These are phyloP conservation scores for Bipolaris victoriae DNA, from an alignment of 2,329 filamentous ascomycete species.

Conservation along the genomic window DNA sequence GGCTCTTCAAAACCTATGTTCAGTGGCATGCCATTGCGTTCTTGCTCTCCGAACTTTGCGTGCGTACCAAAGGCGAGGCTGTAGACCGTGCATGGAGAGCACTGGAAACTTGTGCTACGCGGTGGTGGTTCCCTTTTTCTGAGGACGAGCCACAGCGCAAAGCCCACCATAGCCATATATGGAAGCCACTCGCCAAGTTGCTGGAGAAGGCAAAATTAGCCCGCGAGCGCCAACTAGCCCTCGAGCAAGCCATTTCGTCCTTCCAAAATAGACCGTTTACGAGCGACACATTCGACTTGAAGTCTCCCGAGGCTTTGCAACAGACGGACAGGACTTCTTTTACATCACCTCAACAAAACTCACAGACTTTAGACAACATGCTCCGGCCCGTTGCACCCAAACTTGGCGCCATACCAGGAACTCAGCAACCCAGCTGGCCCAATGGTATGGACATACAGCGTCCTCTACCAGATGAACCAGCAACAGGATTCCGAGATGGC, in stretches of 20 bases:
- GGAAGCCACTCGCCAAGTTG: constrained; percentile 67
- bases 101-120: constrained; percentile 56
- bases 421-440: constrained; percentile 30
- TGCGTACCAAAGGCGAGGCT: constrained; percentile 61
- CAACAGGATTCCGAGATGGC: not conserved
- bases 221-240: constrained; percentile 58
- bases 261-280: constrained; percentile 29
- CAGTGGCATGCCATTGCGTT: constrained; percentile 71
- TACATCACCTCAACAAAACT: constrained; percentile 27
- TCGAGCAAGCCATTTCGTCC: constrained; percentile 44
- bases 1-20: constrained; percentile 68
- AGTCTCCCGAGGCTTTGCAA: constrained; percentile 13
- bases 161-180: constrained; percentile 60
- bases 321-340: constrained; percentile 14
- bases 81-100: constrained; percentile 67
- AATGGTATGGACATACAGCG: constrained; percentile 10
- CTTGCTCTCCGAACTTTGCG: constrained; percentile 65
- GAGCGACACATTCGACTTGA: constrained; percentile 18
- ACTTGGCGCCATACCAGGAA: constrained; percentile 33
- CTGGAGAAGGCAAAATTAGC: constrained; percentile 64
- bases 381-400: constrained; percentile 35
- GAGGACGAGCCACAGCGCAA: constrained; percentile 32
- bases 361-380: constrained; percentile 37
- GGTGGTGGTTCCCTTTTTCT: constrained; percentile 49
- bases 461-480: constrained; percentile 1